Conservation (phyloP, 768 basidiomycete species). For the Russula sp. region DNA sequence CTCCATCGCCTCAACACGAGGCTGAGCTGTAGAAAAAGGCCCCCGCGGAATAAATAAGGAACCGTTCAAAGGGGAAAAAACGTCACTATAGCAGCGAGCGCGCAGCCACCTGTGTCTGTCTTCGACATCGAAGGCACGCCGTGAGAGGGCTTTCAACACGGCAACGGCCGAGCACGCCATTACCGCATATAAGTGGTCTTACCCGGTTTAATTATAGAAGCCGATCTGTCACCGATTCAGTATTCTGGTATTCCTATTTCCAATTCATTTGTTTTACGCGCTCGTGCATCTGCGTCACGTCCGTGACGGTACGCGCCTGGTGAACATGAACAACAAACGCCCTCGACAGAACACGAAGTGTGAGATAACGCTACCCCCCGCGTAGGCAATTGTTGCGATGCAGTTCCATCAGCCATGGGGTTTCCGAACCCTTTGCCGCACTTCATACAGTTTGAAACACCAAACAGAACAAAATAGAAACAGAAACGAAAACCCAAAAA, state of each 20-base stretch:
- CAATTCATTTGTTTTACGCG: background rate
- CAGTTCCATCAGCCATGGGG: background rate
- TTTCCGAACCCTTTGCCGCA: background rate
- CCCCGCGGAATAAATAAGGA: background rate
- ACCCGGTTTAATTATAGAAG: constrained; percentile 11
- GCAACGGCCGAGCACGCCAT: constrained; percentile 4
- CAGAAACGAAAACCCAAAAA: background rate
- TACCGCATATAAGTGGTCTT: background rate
- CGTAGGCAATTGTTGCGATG: background rate
- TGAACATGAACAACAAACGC: too few relatives aligned
- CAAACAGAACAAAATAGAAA: background rate
- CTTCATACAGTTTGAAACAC: background rate
- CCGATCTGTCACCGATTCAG: constrained; percentile 13
- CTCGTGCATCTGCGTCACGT: background rate
- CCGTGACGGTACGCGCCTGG: background rate
- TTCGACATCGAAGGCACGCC: background rate
- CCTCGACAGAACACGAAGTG: too few relatives aligned
- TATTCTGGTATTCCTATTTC: background rate
- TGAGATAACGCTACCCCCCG: too few relatives aligned
- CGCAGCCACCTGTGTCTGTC: background rate
- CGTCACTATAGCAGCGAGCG: background rate
- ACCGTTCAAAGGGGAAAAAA: background rate
- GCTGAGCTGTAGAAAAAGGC: background rate
- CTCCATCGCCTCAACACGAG: background rate
- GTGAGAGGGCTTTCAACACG: background rate